A percentile compares a stretch with the other conserved stretches of the same genome.
phyloP scores from a whole-genome alignment of 169 alveolate genomes.

The Plasmodium malariae region DNA sequence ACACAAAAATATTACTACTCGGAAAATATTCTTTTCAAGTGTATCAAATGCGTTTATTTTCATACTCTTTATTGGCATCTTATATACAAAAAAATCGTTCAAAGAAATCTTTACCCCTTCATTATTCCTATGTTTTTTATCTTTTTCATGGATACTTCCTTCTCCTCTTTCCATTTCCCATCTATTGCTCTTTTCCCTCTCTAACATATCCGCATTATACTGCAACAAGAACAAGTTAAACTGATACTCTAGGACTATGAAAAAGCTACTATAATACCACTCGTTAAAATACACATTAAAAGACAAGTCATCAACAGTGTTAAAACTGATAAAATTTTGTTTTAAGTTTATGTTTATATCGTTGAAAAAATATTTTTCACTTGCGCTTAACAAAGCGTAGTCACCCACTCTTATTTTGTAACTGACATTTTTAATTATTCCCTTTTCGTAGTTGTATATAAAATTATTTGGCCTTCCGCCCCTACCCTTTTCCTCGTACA shows the following conservation, averaged over 20 bases:
- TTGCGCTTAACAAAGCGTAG: constrained; percentile 24
- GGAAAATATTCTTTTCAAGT: constrained; percentile 56
- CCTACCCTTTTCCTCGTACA: neutral
- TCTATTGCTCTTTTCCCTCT: neutral
- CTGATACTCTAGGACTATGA: constrained; percentile 58
- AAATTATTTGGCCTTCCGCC: neutral
- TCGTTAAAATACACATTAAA: constrained; percentile 45
- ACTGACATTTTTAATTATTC: constrained; percentile 5
- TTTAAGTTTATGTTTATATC: constrained; percentile 70
- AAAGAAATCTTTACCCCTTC: neutral
- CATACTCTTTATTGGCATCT: constrained; percentile 36
- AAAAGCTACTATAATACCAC: constrained; percentile 69
- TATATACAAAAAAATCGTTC: constrained; percentile 25
- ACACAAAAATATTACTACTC: constrained; percentile 50
- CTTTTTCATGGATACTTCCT: neutral
- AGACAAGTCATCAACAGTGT: constrained; percentile 66
- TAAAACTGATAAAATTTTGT: constrained; percentile 57
- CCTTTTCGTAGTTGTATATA: neutral
- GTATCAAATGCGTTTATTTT: constrained; percentile 71
- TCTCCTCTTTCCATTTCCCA: neutral
- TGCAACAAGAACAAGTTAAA: constrained; percentile 31
- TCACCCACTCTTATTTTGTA: constrained; percentile 74
- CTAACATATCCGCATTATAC: constrained; percentile 13
- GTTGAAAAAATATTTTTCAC: constrained; percentile 42
- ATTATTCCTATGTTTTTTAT: neutral